Evolutionary conservation across 1,284 basidiomycete species (phyloP).

Genomic region (Apiotrichum porosum): DNA sequence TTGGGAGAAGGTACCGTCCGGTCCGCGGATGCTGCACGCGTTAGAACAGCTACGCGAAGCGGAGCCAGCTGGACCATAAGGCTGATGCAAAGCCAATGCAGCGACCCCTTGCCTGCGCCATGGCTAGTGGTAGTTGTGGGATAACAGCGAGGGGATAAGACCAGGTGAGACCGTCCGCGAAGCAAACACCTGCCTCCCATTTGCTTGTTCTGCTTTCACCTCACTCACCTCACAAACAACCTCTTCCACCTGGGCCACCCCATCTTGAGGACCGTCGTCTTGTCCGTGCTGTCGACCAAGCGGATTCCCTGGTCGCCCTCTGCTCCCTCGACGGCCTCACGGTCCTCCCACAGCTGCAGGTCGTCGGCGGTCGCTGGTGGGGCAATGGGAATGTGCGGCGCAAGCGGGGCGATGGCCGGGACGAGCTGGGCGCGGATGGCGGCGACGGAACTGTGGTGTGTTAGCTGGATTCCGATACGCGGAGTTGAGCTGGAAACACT

Average conservation of each 20-base stretch:
- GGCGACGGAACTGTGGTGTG: constrained; percentile 8
- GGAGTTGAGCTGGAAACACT: no score
- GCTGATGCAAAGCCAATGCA: no score
- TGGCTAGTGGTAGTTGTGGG: no score
- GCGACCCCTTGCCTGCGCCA: no score
- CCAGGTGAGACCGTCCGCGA: no score
- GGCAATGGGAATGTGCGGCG: constrained; percentile 9
- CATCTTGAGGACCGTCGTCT: constrained; percentile 12
- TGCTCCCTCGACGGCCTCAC: constrained; percentile 12
- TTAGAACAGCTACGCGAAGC: no score
- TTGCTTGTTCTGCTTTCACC: no score
- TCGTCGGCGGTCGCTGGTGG: constrained; percentile 20
- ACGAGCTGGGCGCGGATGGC: constrained; percentile 19
- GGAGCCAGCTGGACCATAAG: background rate
- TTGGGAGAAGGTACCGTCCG: constrained; percentile 27
- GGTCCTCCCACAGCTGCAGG: constrained; percentile 35
- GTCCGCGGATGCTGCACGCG: constrained; percentile 23
- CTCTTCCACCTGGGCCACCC: constrained; percentile 41
- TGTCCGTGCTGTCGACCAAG: constrained; percentile 4
- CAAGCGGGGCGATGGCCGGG: constrained; percentile 27
- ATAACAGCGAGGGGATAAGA: no score
- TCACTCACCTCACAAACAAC: constrained; percentile 36
- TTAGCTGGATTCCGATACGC: background rate
- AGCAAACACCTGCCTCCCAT: no score
- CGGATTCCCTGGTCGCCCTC: constrained; percentile 9